Evolutionary conservation across 2,329 filamentous ascomycete species (phyloP).

Genomic region (Cladophialophora psammophila): DNA sequence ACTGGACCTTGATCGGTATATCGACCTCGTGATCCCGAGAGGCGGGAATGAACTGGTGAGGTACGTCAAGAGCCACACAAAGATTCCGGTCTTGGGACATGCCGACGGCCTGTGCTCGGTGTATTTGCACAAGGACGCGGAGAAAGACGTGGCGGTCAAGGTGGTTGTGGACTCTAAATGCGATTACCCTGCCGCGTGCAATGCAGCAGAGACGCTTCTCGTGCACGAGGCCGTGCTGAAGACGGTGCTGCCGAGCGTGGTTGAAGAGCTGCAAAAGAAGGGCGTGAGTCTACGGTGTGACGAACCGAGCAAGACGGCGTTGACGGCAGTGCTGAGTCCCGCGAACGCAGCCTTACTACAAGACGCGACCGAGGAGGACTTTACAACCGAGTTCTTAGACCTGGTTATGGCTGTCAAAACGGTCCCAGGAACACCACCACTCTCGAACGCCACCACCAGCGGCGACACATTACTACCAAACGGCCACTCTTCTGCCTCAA

Average conservation of each 20-base stretch:
- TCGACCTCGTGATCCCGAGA: conserved; percentile 93
- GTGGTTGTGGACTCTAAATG: conserved; percentile 92
- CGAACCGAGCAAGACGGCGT: conserved; percentile 67
- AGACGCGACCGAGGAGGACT: conserved; percentile 75
- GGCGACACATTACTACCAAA: not conserved
- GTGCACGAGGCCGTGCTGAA: conserved; percentile 75
- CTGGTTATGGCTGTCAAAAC: conserved; percentile 84
- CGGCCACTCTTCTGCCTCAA: not conserved
- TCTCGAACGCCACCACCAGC: not conserved
- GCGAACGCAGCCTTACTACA: conserved; percentile 62
- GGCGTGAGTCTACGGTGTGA: conserved; percentile 89
- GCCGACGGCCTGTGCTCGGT: conserved; percentile 91
- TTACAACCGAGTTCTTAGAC: conserved; percentile 86
- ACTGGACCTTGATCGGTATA: conserved; percentile 82
- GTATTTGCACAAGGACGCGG: conserved; percentile 82
- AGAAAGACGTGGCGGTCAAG: conserved; percentile 72
- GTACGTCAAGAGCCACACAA: conserved; percentile 87
- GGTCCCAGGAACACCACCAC: conserved; percentile 55
- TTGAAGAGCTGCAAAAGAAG: conserved; percentile 74
- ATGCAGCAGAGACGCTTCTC: conserved; percentile 89
- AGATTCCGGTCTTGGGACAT: conserved; percentile 94
- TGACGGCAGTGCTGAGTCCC: conserved; percentile 59
- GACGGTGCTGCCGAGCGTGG: conserved; percentile 73
- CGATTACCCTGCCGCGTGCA: conserved; percentile 94
- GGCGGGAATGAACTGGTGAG: conserved; percentile 89